Evolutionary conservation across 2,329 filamentous ascomycete genomes (phyloP).

Genomic region (Clonostachys solani): DNA sequence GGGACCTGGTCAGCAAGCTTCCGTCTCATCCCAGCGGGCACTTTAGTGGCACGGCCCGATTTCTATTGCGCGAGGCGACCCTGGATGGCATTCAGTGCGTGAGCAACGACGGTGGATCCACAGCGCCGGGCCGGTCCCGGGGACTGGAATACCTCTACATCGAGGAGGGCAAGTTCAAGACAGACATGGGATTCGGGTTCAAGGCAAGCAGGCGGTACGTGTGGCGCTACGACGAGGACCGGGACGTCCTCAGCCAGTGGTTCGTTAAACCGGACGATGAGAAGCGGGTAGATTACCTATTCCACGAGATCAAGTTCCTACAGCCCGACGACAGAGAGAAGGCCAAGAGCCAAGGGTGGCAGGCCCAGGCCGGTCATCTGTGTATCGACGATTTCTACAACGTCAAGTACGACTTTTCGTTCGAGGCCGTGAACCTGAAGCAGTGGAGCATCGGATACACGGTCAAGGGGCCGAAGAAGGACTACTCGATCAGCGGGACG

Average conservation of each 20-base stretch:
- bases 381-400: slow-evolving; percentile 71
- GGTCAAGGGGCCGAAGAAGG: slow-evolving; percentile 69
- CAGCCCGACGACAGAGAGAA: slow-evolving; percentile 16
- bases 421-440: slow-evolving; percentile 50
- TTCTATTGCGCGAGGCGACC: slow-evolving; percentile 59
- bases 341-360: slow-evolving; percentile 43
- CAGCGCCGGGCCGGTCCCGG: slow-evolving; percentile 15
- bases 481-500: slow-evolving; percentile 57
- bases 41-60: slow-evolving; percentile 61
- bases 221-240: slow-evolving; percentile 62
- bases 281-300: slow-evolving; percentile 64
- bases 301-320: slow-evolving; percentile 67
- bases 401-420: slow-evolving; percentile 64
- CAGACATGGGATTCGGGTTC: slow-evolving; percentile 51
- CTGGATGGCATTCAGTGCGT: slow-evolving; percentile 38
- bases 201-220: slow-evolving; percentile 63
- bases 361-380: slow-evolving; percentile 62
- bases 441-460: slow-evolving; percentile 59
- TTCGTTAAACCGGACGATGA: slow-evolving; percentile 64
- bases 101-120: slow-evolving; percentile 6
- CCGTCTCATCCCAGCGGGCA: slow-evolving; percentile 58
- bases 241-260: slow-evolving; percentile 65
- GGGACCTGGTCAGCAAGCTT: slow-evolving; percentile 48
- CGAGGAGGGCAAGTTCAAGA: slow-evolving; percentile 62
- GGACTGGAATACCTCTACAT: slow-evolving; percentile 64